Percentiles rank a stretch among this genome's conserved stretches.
These are phyloP conservation scores for Rhodotorula mucilaginosa DNA, from an alignment of 1,284 basidiomycete species.

Conservation along the genomic window DNA sequence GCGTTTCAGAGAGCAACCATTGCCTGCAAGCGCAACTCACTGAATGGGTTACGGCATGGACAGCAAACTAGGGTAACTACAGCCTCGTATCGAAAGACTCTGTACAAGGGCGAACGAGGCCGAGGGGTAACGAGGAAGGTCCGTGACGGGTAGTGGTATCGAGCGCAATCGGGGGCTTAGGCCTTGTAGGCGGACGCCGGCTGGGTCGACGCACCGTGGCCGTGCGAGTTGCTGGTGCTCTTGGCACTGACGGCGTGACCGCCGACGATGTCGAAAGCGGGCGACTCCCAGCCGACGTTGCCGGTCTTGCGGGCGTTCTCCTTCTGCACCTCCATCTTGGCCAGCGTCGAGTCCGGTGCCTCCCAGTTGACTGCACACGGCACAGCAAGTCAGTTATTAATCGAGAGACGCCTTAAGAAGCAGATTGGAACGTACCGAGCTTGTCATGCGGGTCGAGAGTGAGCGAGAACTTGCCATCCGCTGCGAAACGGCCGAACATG, in stretches of 20 bases:
- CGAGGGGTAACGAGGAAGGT: no score
- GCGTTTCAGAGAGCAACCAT: no score
- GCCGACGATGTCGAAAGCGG: conserved; percentile 33
- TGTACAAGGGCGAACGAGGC: no score
- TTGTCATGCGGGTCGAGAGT: conserved; percentile 56
- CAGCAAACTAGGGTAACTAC: no score
- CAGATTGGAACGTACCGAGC: conserved; percentile 53
- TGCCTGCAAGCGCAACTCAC: no score
- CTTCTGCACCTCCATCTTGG: conserved; percentile 19
- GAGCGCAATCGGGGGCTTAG: no score
- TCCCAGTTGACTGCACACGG: neutral
- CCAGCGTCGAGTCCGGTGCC: conserved; percentile 16
- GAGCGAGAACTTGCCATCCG: conserved; percentile 33
- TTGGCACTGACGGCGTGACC: neutral
- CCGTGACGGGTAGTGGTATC: no score
- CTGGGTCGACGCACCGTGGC: conserved; percentile 1
- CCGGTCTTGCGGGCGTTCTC: conserved; percentile 14
- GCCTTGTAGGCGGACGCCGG: neutral
- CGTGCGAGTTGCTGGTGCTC: neutral
- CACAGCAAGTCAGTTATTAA: neutral
- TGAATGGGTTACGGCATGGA: no score
- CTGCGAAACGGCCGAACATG: neutral
- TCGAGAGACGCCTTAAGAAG: conserved; percentile 56
- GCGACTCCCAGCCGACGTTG: conserved; percentile 19
- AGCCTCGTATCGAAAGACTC: no score